Evolutionary conservation across 192 early-diverging fungal genomes (phyloP).

Genomic region (Podila horticola): DNA sequence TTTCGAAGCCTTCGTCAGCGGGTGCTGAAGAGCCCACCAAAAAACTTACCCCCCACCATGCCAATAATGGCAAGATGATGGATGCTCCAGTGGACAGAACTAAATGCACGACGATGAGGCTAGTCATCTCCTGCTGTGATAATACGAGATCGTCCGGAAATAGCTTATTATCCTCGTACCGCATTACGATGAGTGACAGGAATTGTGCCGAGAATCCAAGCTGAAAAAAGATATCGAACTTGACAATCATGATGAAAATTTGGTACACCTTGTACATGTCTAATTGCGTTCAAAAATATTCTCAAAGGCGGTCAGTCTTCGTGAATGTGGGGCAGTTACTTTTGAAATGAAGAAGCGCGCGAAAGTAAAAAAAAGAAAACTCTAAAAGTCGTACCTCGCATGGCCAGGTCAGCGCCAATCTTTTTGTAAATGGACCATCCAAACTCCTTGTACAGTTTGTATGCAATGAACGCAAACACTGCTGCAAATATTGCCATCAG

Average conservation of each 20-base stretch:
- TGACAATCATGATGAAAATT: constrained; percentile 83
- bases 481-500: constrained; percentile 62
- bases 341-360: background rate
- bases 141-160: constrained; percentile 10
- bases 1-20: background rate
- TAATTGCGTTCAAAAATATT: constrained; percentile 16
- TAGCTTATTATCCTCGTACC: background rate
- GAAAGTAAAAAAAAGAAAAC: no score
- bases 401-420: constrained; percentile 80
- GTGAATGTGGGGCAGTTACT: background rate
- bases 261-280: constrained; percentile 81
- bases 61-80: constrained; percentile 58
- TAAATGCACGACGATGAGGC: constrained; percentile 54
- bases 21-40: background rate
- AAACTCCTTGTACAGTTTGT: constrained; percentile 82
- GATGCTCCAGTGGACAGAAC: constrained; percentile 58
- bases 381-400: constrained; percentile 62
- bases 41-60: constrained; percentile 65
- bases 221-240: constrained; percentile 85
- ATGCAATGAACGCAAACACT: constrained; percentile 62
- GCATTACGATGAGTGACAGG: constrained; percentile 71
- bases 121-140: constrained; percentile 14
- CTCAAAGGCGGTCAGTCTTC: background rate
- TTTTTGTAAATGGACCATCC: constrained; percentile 88
- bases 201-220: constrained; percentile 82